A percentile compares a stretch with the other conserved stretches of the same genome.
Conservation (phyloP, 2,329 filamentous ascomycete species). For the Colletotrichum simmondsii region DNA sequence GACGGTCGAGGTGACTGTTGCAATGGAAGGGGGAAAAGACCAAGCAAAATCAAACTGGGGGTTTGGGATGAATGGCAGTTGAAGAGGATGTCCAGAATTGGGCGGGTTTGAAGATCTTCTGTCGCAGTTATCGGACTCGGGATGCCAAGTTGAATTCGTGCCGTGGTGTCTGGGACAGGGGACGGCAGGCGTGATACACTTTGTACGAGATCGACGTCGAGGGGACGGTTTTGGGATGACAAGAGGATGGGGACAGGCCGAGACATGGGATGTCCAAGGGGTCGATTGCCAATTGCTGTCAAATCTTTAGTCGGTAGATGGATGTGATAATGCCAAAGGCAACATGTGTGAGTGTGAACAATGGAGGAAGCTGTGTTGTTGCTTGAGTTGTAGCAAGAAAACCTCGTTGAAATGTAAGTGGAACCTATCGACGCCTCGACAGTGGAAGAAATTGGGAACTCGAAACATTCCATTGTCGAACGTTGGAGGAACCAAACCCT, state of each 20-base stretch:
- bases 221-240: conserved; percentile 24
- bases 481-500: background rate
- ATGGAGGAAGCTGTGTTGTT: background rate
- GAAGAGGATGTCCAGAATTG: background rate
- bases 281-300: background rate
- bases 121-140: background rate
- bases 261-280: background rate
- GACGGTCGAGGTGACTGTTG: background rate
- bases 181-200: conserved; percentile 13
- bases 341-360: background rate
- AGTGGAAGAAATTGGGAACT: background rate
- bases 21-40: background rate
- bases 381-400: background rate
- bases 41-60: background rate
- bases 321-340: background rate
- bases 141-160: background rate
- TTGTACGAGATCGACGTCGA: conserved; percentile 26
- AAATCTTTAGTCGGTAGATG: background rate
- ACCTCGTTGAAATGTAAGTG: background rate
- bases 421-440: background rate
- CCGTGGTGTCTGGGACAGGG: background rate
- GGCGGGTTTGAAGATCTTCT: background rate
- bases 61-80: background rate
- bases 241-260: background rate
- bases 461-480: background rate